Evolutionary conservation across 23 red algal species (phyloP).

Genomic region (Chondrus crispus): DNA sequence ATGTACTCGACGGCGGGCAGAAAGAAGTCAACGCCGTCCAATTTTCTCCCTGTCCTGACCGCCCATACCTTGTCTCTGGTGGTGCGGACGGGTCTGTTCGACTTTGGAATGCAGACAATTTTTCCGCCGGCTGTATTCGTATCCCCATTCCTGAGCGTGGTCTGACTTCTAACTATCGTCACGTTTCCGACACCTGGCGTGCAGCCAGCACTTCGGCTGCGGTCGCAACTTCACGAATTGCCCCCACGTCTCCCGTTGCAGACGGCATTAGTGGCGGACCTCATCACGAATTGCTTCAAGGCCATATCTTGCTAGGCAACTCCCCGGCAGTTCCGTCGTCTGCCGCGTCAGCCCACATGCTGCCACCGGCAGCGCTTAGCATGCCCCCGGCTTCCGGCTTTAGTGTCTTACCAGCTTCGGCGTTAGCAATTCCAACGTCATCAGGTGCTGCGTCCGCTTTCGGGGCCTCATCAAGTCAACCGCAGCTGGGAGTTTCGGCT

Average conservation of each 20-base stretch:
- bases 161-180: neutral
- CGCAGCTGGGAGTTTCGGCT: neutral
- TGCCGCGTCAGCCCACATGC: neutral
- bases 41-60: constrained; percentile 43
- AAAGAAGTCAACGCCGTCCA: constrained; percentile 71
- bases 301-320: too few relatives aligned
- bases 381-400: neutral
- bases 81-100: constrained; percentile 68
- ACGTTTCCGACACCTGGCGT: neutral
- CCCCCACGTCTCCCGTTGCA: constrained; percentile 7
- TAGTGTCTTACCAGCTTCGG: neutral
- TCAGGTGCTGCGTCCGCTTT: neutral
- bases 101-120: constrained; percentile 66
- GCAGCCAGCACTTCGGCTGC: neutral
- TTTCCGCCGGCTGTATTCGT: constrained; percentile 44
- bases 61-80: constrained; percentile 69
- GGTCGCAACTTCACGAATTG: constrained; percentile 24
- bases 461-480: neutral
- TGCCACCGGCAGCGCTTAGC: neutral
- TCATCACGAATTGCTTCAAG: too few relatives aligned
- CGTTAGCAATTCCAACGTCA: neutral
- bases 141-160: constrained; percentile 25
- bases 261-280: neutral
- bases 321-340: neutral
- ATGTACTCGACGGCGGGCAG: constrained; percentile 37